A percentile compares a stretch with the other conserved stretches of the same genome.
phyloP scores from a whole-genome alignment of 768 basidiomycete genomes.

The Naganishia antarctica region DNA sequence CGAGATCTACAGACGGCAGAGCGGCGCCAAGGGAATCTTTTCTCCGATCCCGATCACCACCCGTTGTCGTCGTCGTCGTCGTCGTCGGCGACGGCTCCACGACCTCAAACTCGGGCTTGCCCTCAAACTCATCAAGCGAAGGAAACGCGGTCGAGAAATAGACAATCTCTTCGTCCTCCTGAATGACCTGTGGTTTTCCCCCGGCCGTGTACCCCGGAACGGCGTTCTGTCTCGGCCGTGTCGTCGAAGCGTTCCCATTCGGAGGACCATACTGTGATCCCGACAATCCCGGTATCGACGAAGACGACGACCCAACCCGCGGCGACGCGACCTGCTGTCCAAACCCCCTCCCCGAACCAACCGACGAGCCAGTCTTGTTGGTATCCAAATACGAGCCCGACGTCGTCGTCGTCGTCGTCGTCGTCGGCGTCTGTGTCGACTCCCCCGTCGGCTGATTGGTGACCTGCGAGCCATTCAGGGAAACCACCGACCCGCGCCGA shows the following conservation, averaged over 20 bases:
- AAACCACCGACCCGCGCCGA: not conserved
- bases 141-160: slow-evolving; percentile 46
- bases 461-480: not conserved
- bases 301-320: no score
- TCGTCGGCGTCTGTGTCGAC: not conserved
- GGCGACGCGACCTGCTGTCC: no score
- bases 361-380: slow-evolving; percentile 18
- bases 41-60: no score
- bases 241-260: no score
- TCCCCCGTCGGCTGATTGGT: not conserved
- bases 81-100: not conserved
- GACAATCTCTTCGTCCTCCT: slow-evolving; percentile 32
- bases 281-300: not conserved
- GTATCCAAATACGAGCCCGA: not conserved
- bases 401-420: not conserved
- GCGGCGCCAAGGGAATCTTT: not conserved
- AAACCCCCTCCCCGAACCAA: not conserved
- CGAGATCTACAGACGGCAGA: no score
- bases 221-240: not conserved
- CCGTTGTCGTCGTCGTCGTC: no score
- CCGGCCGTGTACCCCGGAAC: not conserved
- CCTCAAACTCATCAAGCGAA: slow-evolving; percentile 45
- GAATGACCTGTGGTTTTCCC: slow-evolving; percentile 6
- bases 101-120: slow-evolving; percentile 23
- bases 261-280: no score